A percentile compares a stretch with the other conserved stretches of the same genome.
Conservation (phyloP, 257 asterid genomes). For the Parsonsia alboflavescens region DNA sequence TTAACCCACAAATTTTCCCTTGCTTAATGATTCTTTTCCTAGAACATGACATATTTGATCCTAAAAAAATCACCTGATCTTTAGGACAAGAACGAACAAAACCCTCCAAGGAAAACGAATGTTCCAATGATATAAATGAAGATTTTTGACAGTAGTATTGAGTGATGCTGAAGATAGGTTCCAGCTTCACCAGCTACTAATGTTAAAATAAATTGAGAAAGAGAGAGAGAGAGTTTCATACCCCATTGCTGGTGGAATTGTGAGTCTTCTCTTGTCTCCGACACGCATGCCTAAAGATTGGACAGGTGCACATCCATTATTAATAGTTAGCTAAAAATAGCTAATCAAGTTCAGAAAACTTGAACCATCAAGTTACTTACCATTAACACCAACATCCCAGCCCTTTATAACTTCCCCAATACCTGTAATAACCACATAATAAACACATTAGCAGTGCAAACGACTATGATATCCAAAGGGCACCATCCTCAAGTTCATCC, state of each 20-base stretch:
- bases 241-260: constrained; percentile 99
- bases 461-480: neutral
- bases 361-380: constrained; percentile 35
- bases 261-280: constrained; percentile 89
- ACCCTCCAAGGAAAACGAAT: no score
- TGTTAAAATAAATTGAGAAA: neutral
- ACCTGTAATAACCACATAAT: constrained; percentile 46
- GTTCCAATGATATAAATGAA: neutral
- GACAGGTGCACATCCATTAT: constrained; percentile 10
- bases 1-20: neutral
- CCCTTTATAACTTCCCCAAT: constrained; percentile 92
- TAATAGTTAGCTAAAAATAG: constrained; percentile 3
- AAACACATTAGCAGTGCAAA: constrained; percentile 15
- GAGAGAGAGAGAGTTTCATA: constrained; percentile 27
- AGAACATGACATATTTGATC: neutral
- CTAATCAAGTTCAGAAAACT: neutral
- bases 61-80: neutral
- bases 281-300: constrained; percentile 75
- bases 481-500: neutral
- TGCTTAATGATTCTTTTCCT: neutral
- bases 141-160: neutral
- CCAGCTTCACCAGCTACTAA: neutral
- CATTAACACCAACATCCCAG: constrained; percentile 95
- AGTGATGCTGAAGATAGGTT: no score
- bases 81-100: neutral